These are phyloP conservation scores for Penstemon newberryi DNA, from an alignment of 257 asterid genomes.

Conservation along the genomic window DNA sequence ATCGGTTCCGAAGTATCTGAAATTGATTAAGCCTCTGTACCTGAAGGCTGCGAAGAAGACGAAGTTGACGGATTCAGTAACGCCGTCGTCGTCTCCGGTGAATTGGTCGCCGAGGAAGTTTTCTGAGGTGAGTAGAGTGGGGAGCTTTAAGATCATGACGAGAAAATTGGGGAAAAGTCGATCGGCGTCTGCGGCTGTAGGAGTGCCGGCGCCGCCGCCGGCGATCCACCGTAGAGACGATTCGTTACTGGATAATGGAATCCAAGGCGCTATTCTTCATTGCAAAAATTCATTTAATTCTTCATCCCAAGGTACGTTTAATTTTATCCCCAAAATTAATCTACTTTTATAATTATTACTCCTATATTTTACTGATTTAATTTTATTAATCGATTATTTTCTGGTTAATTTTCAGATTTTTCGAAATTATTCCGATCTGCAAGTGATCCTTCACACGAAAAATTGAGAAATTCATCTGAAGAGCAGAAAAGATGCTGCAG, in stretches of 20 bases:
- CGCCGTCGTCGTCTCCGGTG: constrained; percentile 53
- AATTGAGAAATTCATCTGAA: background rate
- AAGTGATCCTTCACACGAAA: constrained; percentile 10
- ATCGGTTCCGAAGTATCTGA: constrained; percentile 52
- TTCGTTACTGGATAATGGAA: constrained; percentile 68
- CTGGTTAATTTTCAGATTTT: background rate
- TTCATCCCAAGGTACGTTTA: constrained; percentile 44
- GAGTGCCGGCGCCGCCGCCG: constrained; percentile 32
- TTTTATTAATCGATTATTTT: too few relatives aligned
- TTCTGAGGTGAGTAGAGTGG: constrained; percentile 44
- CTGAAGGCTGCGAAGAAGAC: constrained; percentile 45
- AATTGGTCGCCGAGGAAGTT: constrained; percentile 40
- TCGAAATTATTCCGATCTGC: constrained; percentile 1
- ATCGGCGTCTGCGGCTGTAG: constrained; percentile 53
- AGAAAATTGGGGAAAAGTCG: constrained; percentile 66
- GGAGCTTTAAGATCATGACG: constrained; percentile 47
- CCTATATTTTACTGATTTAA: too few relatives aligned
- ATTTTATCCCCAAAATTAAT: background rate
- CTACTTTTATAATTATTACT: background rate
- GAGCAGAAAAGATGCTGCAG: too few relatives aligned
- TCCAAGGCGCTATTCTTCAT: constrained; percentile 77
- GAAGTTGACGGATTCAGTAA: constrained; percentile 31
- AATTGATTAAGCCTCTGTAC: constrained; percentile 61
- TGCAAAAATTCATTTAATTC: constrained; percentile 76
- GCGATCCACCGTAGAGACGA: constrained; percentile 57